Evolutionary conservation across 441 rosid genomes (phyloP).

Genomic region (Theobroma grandiflorum): DNA sequence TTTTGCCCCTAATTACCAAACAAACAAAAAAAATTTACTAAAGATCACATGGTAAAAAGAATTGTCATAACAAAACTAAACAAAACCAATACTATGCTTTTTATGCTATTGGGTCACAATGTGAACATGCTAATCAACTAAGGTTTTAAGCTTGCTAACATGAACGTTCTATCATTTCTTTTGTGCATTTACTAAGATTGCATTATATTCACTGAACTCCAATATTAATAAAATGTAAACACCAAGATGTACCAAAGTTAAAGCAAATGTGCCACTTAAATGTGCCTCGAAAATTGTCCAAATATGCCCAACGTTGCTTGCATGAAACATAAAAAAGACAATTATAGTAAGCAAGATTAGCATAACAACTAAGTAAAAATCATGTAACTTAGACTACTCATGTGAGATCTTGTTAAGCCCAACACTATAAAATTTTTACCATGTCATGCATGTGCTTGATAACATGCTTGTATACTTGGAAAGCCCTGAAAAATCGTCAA

Average conservation of each 20-base stretch:
- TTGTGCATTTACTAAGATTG: neutral
- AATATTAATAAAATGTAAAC: neutral
- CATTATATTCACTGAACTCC: conserved; percentile 8
- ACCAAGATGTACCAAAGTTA: conserved; percentile 72
- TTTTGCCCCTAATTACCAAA: neutral
- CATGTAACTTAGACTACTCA: conserved; percentile 46
- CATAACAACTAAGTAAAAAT: conserved; percentile 12
- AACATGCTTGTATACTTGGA: too few relatives aligned
- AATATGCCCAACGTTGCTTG: conserved; percentile 71
- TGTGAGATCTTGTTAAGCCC: too few relatives aligned
- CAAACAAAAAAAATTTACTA: too few relatives aligned
- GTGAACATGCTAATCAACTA: neutral
- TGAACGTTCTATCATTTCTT: neutral
- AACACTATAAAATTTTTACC: too few relatives aligned
- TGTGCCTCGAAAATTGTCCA: conserved; percentile 50
- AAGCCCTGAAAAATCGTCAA: too few relatives aligned
- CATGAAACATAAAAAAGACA: conserved; percentile 28
- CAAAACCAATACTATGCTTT: neutral
- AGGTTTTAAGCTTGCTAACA: neutral
- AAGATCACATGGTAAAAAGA: conserved; percentile 3
- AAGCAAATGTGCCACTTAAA: conserved; percentile 99
- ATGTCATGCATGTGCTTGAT: too few relatives aligned
- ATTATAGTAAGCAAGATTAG: conserved; percentile 14
- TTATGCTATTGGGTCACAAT: too few relatives aligned
- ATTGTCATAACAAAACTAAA: conserved; percentile 12